Evolutionary conservation across 495 filamentous ascomycete species (phyloP), one percentile per base, ranked within the genome.

Genomic region (Sphaerosporella brunnea): DNA sequence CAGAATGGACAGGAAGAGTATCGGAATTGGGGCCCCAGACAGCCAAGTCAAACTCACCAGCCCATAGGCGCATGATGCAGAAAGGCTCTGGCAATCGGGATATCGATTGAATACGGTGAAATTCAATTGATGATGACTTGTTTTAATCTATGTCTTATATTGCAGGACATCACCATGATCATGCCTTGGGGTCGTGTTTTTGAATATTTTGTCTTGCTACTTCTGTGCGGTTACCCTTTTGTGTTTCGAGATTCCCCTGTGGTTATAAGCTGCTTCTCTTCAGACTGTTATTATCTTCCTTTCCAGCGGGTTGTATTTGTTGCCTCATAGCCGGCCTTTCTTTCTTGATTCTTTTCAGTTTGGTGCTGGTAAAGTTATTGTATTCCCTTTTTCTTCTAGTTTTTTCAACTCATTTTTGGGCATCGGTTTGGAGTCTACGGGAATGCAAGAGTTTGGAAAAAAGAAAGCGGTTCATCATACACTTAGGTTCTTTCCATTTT

Each of bases 61-160:
- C 41, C 41, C 11, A n/a, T 44, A 23, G 41, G 41, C 10, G 20
- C 41, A 23, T 16, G 41, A 11, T 44, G 23, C n/a, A n/a, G n/a
- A n/a, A n/a, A n/a, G n/a, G n/a, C n/a, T n/a, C n/a, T n/a, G n/a
- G n/a, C n/a, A n/a, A n/a, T 36, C 32, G 32, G 13, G 18, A 16
- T 36, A 36, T 13, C 18, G 32, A 36, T 36, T 11, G 18, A 36
- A 36, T 16, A 36, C 32, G n/a, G n/a, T n/a, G n/a, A n/a, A n/a
- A n/a, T n/a, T n/a, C n/a, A n/a, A n/a, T n/a, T 39, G 5, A 7
- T 39, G 8, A 16, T 39, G 36, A 44, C 8, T 23, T 35, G 16
- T 47, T 47, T 35, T 48, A 48, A 48, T 40, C 46, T 48, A 24
- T 40, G 36, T 39, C 24, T 48, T 48, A 38, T 40, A 38, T 48